These are phyloP conservation scores for Barnettozyma populi DNA, from an alignment of 805 yeast species.

Conservation along the genomic window DNA sequence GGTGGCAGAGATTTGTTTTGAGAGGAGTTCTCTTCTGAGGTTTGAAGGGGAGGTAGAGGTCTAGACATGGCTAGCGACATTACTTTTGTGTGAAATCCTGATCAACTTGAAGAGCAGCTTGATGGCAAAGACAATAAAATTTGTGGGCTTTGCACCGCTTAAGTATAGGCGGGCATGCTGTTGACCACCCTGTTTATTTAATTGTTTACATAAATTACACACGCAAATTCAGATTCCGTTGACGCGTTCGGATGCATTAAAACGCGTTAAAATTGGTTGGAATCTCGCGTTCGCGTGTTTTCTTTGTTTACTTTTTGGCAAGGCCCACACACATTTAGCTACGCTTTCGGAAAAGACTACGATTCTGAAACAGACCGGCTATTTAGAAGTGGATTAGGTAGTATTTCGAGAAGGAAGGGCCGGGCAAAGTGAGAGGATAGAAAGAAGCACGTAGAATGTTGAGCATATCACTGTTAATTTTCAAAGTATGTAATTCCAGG, in stretches of 20 bases:
- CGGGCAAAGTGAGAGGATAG: too few relatives aligned
- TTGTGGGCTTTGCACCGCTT: background rate
- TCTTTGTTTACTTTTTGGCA: conserved; percentile 10
- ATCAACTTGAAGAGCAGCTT: background rate
- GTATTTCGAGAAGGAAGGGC: too few relatives aligned
- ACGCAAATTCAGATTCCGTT: background rate
- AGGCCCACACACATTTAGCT: background rate
- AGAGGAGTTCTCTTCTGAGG: background rate
- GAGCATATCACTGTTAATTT: too few relatives aligned
- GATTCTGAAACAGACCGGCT: background rate
- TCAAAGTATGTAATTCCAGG: too few relatives aligned
- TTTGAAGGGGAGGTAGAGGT: conserved; percentile 3
- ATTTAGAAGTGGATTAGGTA: background rate
- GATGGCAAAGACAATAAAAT: background rate
- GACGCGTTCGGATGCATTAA: background rate
- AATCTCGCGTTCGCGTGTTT: conserved; percentile 1
- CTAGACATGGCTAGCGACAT: conserved; percentile 9
- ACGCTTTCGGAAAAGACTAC: background rate
- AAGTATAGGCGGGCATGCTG: background rate
- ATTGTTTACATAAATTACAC: conserved; percentile 11
- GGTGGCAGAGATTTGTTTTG: conserved; percentile 4
- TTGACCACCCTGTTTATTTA: conserved; percentile 1
- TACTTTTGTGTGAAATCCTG: background rate
- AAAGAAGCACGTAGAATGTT: too few relatives aligned
- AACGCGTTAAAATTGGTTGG: background rate